Evolutionary conservation across 306 rosid genomes (phyloP).

Genomic region (Prinsepia uniflora): DNA sequence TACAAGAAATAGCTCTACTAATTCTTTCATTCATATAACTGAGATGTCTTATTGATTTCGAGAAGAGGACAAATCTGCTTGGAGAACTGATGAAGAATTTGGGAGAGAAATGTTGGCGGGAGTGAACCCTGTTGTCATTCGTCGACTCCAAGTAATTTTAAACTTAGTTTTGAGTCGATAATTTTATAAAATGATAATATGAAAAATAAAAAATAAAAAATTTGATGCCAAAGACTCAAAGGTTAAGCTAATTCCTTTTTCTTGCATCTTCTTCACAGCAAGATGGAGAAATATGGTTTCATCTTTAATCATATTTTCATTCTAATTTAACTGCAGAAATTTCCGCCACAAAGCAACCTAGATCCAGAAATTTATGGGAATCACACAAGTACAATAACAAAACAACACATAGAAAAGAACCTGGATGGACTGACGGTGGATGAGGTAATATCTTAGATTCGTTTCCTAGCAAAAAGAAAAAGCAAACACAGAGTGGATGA

Average conservation of each 20-base stretch:
- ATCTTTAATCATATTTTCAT: not conserved
- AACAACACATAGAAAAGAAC: constrained; percentile 40
- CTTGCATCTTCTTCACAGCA: too few relatives aligned
- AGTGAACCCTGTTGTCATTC: constrained; percentile 56
- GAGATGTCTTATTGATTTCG: constrained; percentile 19
- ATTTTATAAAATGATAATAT: not conserved
- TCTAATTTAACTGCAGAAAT: constrained; percentile 40
- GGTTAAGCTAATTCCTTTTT: too few relatives aligned
- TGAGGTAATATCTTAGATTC: constrained; percentile 34
- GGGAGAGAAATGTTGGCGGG: constrained; percentile 76
- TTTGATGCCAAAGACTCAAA: too few relatives aligned
- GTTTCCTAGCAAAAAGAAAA: not conserved
- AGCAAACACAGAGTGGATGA: not conserved
- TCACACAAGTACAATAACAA: constrained; percentile 47
- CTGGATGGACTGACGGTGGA: constrained; percentile 52
- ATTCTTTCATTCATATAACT: not conserved
- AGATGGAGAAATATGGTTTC: not conserved
- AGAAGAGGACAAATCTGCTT: constrained; percentile 48
- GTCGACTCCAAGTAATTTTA: constrained; percentile 50
- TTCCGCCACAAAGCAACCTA: constrained; percentile 68
- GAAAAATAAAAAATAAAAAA: not conserved
- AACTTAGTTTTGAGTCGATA: not conserved
- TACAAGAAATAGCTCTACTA: not conserved
- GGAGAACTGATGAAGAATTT: constrained; percentile 83
- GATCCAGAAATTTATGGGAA: constrained; percentile 51